Conservation (phyloP, 1,284 basidiomycete species). For the Moesziomyces aphidis region DNA sequence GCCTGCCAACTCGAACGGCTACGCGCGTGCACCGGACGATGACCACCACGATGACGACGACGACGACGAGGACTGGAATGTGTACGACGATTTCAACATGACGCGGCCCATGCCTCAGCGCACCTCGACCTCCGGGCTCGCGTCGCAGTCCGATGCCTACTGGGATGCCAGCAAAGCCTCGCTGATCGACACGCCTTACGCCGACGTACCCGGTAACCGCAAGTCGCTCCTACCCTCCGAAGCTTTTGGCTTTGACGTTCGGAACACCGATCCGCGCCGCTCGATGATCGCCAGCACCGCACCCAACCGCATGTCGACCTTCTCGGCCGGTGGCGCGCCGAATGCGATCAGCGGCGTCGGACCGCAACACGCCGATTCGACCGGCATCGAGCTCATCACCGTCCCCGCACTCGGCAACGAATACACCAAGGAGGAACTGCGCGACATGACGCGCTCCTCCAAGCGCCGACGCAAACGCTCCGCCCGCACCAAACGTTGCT, state of each 20-base stretch:
- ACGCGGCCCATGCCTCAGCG: conserved; percentile 43
- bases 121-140: conserved; percentile 17
- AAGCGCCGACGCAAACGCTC: conserved; percentile 36
- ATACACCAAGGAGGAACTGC: conserved; percentile 56
- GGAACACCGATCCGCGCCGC: conserved; percentile 52
- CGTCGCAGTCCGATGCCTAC: conserved; percentile 26
- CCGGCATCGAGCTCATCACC: conserved; percentile 63
- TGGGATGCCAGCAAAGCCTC: conserved; percentile 39
- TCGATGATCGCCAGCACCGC: conserved; percentile 27
- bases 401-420: conserved; percentile 62
- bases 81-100: conserved; percentile 65
- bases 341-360: conserved; percentile 27
- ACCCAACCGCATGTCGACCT: conserved; percentile 7
- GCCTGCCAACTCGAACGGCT: conserved; percentile 33
- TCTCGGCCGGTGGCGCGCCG: conserved; percentile 1
- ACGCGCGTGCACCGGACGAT: conserved; percentile 23
- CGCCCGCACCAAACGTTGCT: conserved; percentile 22
- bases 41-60: conserved; percentile 41
- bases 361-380: conserved; percentile 38
- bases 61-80: conserved; percentile 59
- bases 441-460: conserved; percentile 40
- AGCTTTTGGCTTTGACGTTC: conserved; percentile 60
- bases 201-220: conserved; percentile 24
- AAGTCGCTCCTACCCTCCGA: conserved; percentile 44
- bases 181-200: conserved; percentile 31